These are phyloP conservation scores for Mycena sp. DNA, from an alignment of 1,284 basidiomycete genomes.

Conservation along the genomic window DNA sequence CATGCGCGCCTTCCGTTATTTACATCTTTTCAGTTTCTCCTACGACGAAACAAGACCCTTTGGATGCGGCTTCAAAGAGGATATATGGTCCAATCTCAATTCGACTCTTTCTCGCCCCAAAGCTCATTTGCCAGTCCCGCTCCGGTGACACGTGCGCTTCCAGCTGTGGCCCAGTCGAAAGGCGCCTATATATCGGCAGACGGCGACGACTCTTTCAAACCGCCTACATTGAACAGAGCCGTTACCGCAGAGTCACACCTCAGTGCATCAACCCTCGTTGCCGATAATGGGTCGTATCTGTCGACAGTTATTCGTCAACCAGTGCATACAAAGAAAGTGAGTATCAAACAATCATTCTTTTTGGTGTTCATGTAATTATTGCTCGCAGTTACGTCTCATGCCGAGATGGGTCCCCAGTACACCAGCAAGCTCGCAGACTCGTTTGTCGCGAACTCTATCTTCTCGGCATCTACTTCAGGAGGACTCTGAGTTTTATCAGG, in stretches of 20 bases:
- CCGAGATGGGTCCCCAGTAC: conserved; percentile 6
- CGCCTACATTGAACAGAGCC: conserved; percentile 26
- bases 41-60: conserved; percentile 38
- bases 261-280: conserved; percentile 38
- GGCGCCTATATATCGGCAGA: background rate
- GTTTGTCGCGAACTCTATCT: background rate
- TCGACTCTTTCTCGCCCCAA: conserved; percentile 29
- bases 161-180: background rate
- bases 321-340: conserved; percentile 5
- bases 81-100: conserved; percentile 40
- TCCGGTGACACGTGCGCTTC: conserved; percentile 8
- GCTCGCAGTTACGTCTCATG: conserved; percentile 19
- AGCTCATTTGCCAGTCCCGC: conserved; percentile 22
- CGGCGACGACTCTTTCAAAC: conserved; percentile 21
- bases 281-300: conserved; percentile 34
- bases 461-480: background rate
- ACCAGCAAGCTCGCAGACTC: background rate
- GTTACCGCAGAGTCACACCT: conserved; percentile 21
- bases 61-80: conserved; percentile 37
- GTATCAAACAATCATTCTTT: background rate
- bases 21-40: conserved; percentile 28
- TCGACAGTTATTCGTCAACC: background rate
- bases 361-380: background rate
- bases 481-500: background rate
- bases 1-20: background rate